phyloP scores from a whole-genome alignment of 129 eudicot genomes.

The Artemisia annua region DNA sequence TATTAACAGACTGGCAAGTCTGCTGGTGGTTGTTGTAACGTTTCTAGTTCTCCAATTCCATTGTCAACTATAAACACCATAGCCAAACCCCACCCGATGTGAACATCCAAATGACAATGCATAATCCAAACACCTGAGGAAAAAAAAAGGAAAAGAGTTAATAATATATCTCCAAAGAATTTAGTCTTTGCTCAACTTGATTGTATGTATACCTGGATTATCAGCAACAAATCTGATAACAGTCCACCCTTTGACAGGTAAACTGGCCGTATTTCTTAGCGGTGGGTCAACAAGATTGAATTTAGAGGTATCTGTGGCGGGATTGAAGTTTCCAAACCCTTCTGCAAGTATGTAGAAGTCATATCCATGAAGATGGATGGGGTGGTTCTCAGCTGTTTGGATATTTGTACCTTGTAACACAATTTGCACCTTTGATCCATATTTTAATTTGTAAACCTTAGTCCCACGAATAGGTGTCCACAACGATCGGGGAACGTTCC shows the following conservation, averaged over 20 bases:
- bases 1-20: conserved; percentile 73
- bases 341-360: conserved; percentile 90
- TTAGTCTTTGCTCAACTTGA: conserved; percentile 3
- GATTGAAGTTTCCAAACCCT: conserved; percentile 91
- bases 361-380: conserved; percentile 96
- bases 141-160: neutral
- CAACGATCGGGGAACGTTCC: conserved; percentile 72
- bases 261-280: conserved; percentile 70
- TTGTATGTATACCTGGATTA: conserved; percentile 70
- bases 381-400: conserved; percentile 87
- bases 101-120: conserved; percentile 99
- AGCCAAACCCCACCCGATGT: conserved; percentile 93
- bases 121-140: conserved; percentile 78
- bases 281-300: conserved; percentile 98
- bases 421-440: conserved; percentile 74
- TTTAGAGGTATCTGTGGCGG: conserved; percentile 64
- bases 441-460: conserved; percentile 63
- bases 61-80: conserved; percentile 76
- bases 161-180: neutral
- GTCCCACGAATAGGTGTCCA: conserved; percentile 83
- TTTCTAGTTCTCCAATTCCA: conserved; percentile 61
- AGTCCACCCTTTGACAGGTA: conserved; percentile 87
- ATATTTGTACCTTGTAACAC: conserved; percentile 91
- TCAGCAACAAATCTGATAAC: conserved; percentile 95
- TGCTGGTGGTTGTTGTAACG: conserved; percentile 62